A percentile compares a stretch with the other conserved stretches of the same genome.
phyloP scores from a whole-genome alignment of 805 yeast species.

The Kodamaea neixiangensis region DNA sequence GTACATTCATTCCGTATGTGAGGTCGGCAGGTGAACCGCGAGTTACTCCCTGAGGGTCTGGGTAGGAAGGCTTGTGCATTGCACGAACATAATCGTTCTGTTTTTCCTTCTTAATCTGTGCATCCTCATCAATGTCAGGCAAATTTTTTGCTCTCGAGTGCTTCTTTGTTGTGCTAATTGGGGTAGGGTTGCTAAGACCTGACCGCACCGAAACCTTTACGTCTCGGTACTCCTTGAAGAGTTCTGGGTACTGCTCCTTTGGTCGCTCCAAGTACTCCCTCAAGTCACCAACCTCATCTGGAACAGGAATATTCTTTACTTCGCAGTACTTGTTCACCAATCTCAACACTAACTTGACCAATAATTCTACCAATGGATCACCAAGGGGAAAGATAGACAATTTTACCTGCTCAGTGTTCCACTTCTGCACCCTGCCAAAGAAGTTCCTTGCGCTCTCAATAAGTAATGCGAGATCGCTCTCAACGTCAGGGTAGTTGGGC shows the following conservation, averaged over 20 bases:
- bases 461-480: constrained; percentile 31
- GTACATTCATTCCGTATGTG: neutral
- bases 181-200: neutral
- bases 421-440: constrained; percentile 9
- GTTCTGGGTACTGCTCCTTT: constrained; percentile 15
- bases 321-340: constrained; percentile 22
- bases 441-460: constrained; percentile 23
- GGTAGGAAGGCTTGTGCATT: too few relatives aligned
- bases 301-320: neutral
- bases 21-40: neutral
- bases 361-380: constrained; percentile 16
- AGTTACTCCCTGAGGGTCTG: neutral
- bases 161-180: neutral
- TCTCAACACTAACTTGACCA: constrained; percentile 21
- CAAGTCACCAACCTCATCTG: constrained; percentile 5
- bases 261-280: constrained; percentile 18
- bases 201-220: neutral
- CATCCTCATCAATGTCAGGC: neutral
- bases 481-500: constrained; percentile 28
- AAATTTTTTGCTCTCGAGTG: neutral
- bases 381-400: constrained; percentile 4
- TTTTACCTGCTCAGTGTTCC: constrained; percentile 4
- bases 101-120: too few relatives aligned
- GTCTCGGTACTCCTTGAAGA: neutral
- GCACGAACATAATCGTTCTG: too few relatives aligned